These are phyloP conservation scores for Forsythia suspensa DNA, from an alignment of 257 asterid genomes.

Conservation along the genomic window DNA sequence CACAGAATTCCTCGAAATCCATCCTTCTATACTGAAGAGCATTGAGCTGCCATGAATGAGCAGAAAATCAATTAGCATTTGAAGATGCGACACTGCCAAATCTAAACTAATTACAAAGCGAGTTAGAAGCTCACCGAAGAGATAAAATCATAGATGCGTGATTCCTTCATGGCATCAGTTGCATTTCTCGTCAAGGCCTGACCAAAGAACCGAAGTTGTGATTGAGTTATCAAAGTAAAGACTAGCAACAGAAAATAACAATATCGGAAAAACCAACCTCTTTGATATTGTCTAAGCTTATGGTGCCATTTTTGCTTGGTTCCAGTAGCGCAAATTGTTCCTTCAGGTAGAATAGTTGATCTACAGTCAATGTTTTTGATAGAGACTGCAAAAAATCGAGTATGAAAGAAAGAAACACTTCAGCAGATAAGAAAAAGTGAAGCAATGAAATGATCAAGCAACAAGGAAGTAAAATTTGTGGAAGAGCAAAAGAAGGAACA, in stretches of 20 bases:
- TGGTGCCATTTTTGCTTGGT: conserved; percentile 56
- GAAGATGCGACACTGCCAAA: neutral
- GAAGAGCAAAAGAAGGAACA: neutral
- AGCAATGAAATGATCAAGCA: neutral
- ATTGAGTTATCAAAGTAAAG: conserved; percentile 1
- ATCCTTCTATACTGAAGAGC: conserved; percentile 93
- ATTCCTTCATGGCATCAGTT: conserved; percentile 88
- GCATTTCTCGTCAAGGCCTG: conserved; percentile 79
- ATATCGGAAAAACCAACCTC: conserved; percentile 28
- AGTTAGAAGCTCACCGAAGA: conserved; percentile 53
- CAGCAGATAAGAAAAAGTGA: neutral
- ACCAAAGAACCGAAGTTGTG: conserved; percentile 16
- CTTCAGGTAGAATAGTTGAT: conserved; percentile 50
- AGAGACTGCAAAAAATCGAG: conserved; percentile 39
- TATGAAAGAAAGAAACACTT: neutral
- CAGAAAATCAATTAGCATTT: conserved; percentile 20
- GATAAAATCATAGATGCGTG: conserved; percentile 75
- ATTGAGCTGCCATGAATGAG: conserved; percentile 52
- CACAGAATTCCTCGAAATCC: conserved; percentile 95
- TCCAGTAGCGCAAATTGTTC: conserved; percentile 50
- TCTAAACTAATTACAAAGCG: neutral
- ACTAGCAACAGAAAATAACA: neutral
- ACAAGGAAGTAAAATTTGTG: neutral
- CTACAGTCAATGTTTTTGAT: conserved; percentile 53
- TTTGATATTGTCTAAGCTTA: conserved; percentile 45